These are phyloP conservation scores for Vaccinium vitisidaea DNA, from an alignment of 148 eudicot genomes.

Conservation along the genomic window DNA sequence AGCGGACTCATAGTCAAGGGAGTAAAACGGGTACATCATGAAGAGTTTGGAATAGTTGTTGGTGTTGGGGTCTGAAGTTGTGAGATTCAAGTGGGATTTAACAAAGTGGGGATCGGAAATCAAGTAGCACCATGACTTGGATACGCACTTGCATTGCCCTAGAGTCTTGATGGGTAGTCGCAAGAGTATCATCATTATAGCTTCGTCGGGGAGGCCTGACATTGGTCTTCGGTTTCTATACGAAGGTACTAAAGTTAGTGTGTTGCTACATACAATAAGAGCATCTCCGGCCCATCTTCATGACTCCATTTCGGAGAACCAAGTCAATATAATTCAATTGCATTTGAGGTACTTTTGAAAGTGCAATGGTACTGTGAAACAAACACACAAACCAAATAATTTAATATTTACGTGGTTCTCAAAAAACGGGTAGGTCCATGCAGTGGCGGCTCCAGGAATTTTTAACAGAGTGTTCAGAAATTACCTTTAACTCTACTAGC, in stretches of 20 bases:
- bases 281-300: background rate
- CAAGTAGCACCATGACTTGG: background rate
- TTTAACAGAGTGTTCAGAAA: too few species aligned
- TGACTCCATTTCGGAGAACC: background rate
- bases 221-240: background rate
- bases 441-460: too few species aligned
- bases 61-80: background rate
- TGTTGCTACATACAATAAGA: background rate
- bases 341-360: background rate
- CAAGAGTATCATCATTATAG: background rate
- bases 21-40: background rate
- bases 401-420: too few species aligned
- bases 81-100: background rate
- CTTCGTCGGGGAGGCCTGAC: background rate
- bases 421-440: too few species aligned
- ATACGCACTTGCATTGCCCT: background rate
- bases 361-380: too few species aligned
- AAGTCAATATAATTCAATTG: background rate
- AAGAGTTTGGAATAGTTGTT: background rate
- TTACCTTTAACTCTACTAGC: too few species aligned
- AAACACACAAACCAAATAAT: too few species aligned
- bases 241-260: background rate
- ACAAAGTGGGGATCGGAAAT: background rate
- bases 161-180: background rate
- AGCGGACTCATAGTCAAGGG: conserved; percentile 8